These are phyloP conservation scores for Ilex asprella DNA, from an alignment of 257 asterid genomes.

Conservation along the genomic window DNA sequence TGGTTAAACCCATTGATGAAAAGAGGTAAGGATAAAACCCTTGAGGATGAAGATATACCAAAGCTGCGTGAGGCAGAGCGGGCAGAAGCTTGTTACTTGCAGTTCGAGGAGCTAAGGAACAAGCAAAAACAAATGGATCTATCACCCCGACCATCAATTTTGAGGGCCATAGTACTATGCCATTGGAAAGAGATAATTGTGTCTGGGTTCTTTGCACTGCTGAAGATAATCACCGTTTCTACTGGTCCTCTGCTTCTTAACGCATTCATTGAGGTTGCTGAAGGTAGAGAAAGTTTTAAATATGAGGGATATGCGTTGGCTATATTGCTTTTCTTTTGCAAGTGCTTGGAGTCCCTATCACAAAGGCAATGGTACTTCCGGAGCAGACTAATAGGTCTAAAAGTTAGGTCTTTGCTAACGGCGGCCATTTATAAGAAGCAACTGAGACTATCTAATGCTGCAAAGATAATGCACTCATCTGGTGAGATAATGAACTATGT, in stretches of 20 bases:
- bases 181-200: conserved; percentile 49
- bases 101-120: conserved; percentile 36
- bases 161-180: conserved; percentile 52
- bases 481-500: conserved; percentile 89
- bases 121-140: conserved; percentile 35
- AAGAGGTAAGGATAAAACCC: conserved; percentile 59
- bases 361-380: conserved; percentile 93
- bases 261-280: conserved; percentile 75
- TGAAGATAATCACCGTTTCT: conserved; percentile 60
- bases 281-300: conserved; percentile 51
- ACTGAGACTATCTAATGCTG: conserved; percentile 64
- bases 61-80: conserved; percentile 51
- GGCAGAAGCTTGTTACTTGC: conserved; percentile 70
- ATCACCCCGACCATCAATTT: conserved; percentile 39
- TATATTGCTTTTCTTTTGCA: conserved; percentile 51
- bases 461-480: conserved; percentile 63
- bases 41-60: conserved; percentile 80
- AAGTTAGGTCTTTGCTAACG: conserved; percentile 58
- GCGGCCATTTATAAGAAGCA: conserved; percentile 80
- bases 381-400: conserved; percentile 61
- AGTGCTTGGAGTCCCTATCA: conserved; percentile 64
- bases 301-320: conserved; percentile 61
- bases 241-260: conserved; percentile 83
- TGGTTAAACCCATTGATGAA: conserved; percentile 90
- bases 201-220: conserved; percentile 74